Conservation (phyloP, 2,329 filamentous ascomycete genomes). For the Apiospora malaysiana region DNA sequence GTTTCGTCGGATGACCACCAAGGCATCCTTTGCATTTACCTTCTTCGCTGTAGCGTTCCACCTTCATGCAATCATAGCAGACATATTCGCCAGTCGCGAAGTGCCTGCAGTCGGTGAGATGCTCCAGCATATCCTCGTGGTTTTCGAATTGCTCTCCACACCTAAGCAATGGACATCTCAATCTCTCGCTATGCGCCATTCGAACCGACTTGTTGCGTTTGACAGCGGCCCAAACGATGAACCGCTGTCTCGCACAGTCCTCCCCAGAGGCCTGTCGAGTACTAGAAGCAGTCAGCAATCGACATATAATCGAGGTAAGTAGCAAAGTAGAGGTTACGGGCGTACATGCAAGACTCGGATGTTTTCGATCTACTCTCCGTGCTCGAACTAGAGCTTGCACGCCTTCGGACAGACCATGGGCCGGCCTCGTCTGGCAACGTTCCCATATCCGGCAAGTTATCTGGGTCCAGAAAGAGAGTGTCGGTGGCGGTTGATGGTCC, state of each 20-base stretch:
- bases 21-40: conserved; percentile 56
- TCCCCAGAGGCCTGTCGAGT: conserved; percentile 51
- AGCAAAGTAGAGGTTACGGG: conserved; percentile 12
- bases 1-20: conserved; percentile 55
- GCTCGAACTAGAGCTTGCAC: conserved; percentile 34
- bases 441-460: conserved; percentile 33
- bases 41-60: conserved; percentile 58
- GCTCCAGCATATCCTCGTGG: conserved; percentile 61
- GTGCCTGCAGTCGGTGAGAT: conserved; percentile 55
- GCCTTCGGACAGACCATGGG: conserved; percentile 30
- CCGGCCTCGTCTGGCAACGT: conserved; percentile 24
- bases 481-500: conserved; percentile 22
- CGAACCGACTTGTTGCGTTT: conserved; percentile 56
- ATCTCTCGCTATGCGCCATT: conserved; percentile 54
- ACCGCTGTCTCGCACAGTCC: conserved; percentile 59
- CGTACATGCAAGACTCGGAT: conserved; percentile 41
- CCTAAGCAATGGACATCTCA: conserved; percentile 58
- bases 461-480: conserved; percentile 30
- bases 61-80: conserved; percentile 60
- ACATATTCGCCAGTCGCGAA: conserved; percentile 59
- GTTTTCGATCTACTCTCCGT: conserved; percentile 32
- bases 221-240: conserved; percentile 63
- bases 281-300: conserved; percentile 37
- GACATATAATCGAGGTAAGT: background rate
- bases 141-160: conserved; percentile 56